Evolutionary conservation across 805 yeast species (phyloP).

Genomic region (Komagataella ulmi): DNA sequence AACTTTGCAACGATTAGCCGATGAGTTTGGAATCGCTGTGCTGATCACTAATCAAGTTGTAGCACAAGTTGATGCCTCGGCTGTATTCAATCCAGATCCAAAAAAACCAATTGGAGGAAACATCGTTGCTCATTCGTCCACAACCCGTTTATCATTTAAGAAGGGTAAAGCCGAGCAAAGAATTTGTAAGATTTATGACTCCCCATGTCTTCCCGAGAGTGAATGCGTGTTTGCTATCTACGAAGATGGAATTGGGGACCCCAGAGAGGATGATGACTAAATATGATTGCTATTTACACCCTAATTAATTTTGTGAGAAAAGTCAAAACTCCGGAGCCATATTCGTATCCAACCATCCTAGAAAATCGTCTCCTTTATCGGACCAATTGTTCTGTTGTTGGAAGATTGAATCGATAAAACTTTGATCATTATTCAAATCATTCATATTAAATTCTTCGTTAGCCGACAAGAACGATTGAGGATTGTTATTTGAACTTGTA

Average conservation of each 20-base stretch:
- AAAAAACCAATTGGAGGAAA: conserved; percentile 98
- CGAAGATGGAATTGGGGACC: conserved; percentile 96
- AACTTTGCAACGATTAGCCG: conserved; percentile 83
- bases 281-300: background rate
- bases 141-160: conserved; percentile 80
- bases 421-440: conserved; percentile 8
- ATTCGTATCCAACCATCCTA: conserved; percentile 89
- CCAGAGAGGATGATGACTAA: conserved; percentile 54
- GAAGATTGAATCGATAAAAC: conserved; percentile 40
- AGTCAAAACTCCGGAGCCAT: conserved; percentile 47
- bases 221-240: conserved; percentile 93
- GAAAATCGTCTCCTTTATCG: conserved; percentile 73
- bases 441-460: background rate
- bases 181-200: conserved; percentile 87
- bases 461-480: background rate
- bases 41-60: conserved; percentile 94
- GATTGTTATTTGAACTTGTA: background rate
- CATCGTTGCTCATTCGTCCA: conserved; percentile 92
- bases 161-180: conserved; percentile 90
- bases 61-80: conserved; percentile 92
- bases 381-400: conserved; percentile 80
- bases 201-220: conserved; percentile 93
- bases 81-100: conserved; percentile 85
- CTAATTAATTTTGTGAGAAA: background rate
- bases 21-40: conserved; percentile 95